Conservation (phyloP, 352 stramenopile genomes). For the Phytophthora rubi region DNA sequence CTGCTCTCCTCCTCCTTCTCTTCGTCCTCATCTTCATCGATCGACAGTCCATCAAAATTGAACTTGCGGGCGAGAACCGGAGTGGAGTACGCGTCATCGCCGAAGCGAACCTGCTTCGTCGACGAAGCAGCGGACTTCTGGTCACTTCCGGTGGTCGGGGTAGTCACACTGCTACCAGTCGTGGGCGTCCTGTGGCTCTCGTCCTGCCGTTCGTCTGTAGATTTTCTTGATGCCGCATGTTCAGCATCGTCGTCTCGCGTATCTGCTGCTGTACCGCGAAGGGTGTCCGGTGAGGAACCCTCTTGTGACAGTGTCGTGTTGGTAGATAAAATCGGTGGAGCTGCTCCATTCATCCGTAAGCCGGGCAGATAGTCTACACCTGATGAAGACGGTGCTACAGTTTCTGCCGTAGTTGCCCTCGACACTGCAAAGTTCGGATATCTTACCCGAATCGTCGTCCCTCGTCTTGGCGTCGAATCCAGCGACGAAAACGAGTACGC, state of each 20-base stretch:
- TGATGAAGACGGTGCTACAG: slow-evolving; percentile 33
- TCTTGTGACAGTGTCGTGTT: slow-evolving; percentile 8
- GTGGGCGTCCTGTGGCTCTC: slow-evolving; percentile 29
- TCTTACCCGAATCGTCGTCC: slow-evolving; percentile 13
- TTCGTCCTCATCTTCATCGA: slow-evolving; percentile 53
- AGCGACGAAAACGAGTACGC: slow-evolving; percentile 38
- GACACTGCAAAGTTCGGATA: slow-evolving; percentile 28
- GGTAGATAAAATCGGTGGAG: slow-evolving; percentile 4
- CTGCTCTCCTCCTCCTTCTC: slow-evolving; percentile 44
- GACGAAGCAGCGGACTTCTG: slow-evolving; percentile 45
- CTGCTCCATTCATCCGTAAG: background rate
- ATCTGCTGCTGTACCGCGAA: slow-evolving; percentile 5
- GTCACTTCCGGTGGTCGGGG: slow-evolving; percentile 58
- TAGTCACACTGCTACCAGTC: slow-evolving; percentile 36
- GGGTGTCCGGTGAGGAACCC: background rate
- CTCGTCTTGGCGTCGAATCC: slow-evolving; percentile 23
- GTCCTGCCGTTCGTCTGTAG: slow-evolving; percentile 1
- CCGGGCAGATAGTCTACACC: slow-evolving; percentile 18
- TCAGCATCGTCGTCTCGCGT: background rate
- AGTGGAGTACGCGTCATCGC: slow-evolving; percentile 55
- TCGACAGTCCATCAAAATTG: slow-evolving; percentile 61
- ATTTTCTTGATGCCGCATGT: background rate
- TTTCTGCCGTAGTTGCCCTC: slow-evolving; percentile 41
- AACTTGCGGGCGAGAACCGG: slow-evolving; percentile 65
- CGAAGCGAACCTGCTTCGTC: slow-evolving; percentile 66